Evolutionary conservation across 331 rosid species (phyloP).

Genomic region (Arachis monticola): DNA sequence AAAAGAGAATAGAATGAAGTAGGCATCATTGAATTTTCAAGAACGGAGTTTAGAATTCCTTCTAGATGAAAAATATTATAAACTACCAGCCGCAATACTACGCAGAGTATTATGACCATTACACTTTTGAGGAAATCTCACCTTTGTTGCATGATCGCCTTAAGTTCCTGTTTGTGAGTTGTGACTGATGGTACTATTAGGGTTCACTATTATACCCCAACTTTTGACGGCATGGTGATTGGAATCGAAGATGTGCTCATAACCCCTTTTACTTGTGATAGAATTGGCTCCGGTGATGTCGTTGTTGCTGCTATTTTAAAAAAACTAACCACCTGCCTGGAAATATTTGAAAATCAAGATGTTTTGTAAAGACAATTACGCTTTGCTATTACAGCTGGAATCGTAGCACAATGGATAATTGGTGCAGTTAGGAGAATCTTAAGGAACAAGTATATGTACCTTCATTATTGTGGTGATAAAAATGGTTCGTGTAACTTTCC

Average conservation of each 20-base stretch:
- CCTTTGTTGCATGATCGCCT: slow-evolving; percentile 81
- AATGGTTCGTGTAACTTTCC: slow-evolving; percentile 39
- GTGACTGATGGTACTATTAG: slow-evolving; percentile 87
- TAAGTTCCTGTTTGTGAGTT: slow-evolving; percentile 70
- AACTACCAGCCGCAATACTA: slow-evolving; percentile 77
- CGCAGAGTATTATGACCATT: slow-evolving; percentile 67
- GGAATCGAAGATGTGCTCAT: slow-evolving; percentile 96
- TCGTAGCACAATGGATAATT: slow-evolving; percentile 92
- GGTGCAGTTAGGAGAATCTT: slow-evolving; percentile 89
- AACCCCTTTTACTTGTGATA: slow-evolving; percentile 92
- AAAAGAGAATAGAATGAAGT: slow-evolving; percentile 80
- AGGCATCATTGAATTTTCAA: slow-evolving; percentile 75
- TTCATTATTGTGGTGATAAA: slow-evolving; percentile 80
- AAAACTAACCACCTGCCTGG: slow-evolving; percentile 80
- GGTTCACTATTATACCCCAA: slow-evolving; percentile 83
- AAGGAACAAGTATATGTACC: slow-evolving; percentile 98
- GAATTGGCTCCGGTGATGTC: slow-evolving; percentile 96
- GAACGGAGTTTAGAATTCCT: slow-evolving; percentile 89
- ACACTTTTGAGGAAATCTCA: slow-evolving; percentile 56
- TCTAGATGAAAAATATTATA: slow-evolving; percentile 73
- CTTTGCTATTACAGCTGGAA: slow-evolving; percentile 86
- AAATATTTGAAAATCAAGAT: slow-evolving; percentile 79
- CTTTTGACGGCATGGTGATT: slow-evolving; percentile 71
- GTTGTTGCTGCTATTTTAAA: slow-evolving; percentile 88
- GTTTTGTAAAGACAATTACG: slow-evolving; percentile 81